phyloP scores from a whole-genome alignment of 176 grass and related monocot genomes.

The Hordeum marinum region DNA sequence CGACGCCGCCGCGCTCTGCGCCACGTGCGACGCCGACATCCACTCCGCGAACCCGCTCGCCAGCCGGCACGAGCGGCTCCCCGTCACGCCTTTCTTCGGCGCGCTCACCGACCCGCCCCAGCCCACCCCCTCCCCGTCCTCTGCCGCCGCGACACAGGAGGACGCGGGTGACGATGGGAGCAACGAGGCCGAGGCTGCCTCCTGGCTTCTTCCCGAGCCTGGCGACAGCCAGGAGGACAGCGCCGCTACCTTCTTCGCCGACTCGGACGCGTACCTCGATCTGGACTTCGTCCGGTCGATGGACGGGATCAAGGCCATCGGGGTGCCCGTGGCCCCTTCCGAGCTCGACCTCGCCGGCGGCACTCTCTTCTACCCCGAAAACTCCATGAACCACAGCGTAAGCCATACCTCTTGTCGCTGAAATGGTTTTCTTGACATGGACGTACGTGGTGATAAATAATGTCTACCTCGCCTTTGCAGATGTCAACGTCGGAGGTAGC shows the following conservation, averaged over 20 bases:
- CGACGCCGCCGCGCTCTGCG: constrained; percentile 75
- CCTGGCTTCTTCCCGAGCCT: constrained; percentile 67
- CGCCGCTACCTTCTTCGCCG: constrained; percentile 23
- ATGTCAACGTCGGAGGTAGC: constrained; percentile 42
- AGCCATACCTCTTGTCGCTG: neutral
- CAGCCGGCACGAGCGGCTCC: constrained; percentile 71
- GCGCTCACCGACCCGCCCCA: constrained; percentile 28
- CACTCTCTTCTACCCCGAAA: constrained; percentile 29
- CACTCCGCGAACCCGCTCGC: constrained; percentile 94
- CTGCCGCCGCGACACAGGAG: neutral
- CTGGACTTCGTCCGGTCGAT: constrained; percentile 34
- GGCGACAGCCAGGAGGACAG: constrained; percentile 25
- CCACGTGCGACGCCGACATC: constrained; percentile 78
- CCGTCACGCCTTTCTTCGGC: constrained; percentile 43
- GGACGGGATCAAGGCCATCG: constrained; percentile 48
- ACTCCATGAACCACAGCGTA: constrained; percentile 44
- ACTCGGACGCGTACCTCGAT: constrained; percentile 36
- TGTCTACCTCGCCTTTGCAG: neutral
- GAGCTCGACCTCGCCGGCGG: constrained; percentile 16
- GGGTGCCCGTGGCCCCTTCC: constrained; percentile 28
- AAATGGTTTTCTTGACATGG: neutral
- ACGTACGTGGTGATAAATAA: neutral
- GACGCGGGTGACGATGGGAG: constrained; percentile 36
- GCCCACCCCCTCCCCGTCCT: constrained; percentile 1
- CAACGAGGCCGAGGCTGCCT: constrained; percentile 71